These are phyloP conservation scores for Pythium vanterpoolii DNA, from an alignment of 352 stramenopile species.

Conservation along the genomic window DNA sequence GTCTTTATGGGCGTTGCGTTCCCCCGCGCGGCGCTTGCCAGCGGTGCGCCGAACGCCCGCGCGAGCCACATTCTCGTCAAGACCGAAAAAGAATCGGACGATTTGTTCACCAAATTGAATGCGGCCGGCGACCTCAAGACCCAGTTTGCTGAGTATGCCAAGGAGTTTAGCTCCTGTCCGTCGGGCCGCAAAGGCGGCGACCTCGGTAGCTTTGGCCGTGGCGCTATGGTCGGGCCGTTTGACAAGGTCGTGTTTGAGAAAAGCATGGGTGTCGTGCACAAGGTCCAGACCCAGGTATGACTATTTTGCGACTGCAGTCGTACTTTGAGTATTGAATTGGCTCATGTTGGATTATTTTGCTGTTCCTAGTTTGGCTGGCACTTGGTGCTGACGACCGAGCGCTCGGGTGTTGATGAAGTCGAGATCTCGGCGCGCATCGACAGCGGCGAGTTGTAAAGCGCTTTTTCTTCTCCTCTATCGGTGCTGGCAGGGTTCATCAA, in stretches of 20 bases:
- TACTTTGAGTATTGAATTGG: background rate
- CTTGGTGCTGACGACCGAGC: slow-evolving; percentile 68
- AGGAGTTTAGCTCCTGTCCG: slow-evolving; percentile 69
- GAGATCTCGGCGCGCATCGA: slow-evolving; percentile 25
- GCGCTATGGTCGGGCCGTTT: slow-evolving; percentile 75
- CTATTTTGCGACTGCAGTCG: background rate
- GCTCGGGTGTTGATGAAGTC: slow-evolving; percentile 42
- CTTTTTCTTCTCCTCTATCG: background rate
- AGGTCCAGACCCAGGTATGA: slow-evolving; percentile 70
- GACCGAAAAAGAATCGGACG: slow-evolving; percentile 54
- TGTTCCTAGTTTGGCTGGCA: slow-evolving; percentile 80
- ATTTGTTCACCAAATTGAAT: slow-evolving; percentile 45
- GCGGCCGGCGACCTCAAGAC: slow-evolving; percentile 40
- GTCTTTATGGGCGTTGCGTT: slow-evolving; percentile 35
- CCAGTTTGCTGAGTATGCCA: slow-evolving; percentile 52
- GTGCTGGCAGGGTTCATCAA: no score
- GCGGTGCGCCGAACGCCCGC: slow-evolving; percentile 37
- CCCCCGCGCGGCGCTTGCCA: slow-evolving; percentile 13
- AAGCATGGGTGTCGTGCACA: slow-evolving; percentile 59
- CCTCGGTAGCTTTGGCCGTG: slow-evolving; percentile 62
- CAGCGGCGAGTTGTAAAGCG: slow-evolving; percentile 4
- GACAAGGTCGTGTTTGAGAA: slow-evolving; percentile 78
- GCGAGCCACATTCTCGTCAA: slow-evolving; percentile 77
- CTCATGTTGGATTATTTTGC: background rate
- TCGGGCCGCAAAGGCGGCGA: slow-evolving; percentile 58